phyloP scores from a whole-genome alignment of 106 monocot species.

The Allium cepa region DNA sequence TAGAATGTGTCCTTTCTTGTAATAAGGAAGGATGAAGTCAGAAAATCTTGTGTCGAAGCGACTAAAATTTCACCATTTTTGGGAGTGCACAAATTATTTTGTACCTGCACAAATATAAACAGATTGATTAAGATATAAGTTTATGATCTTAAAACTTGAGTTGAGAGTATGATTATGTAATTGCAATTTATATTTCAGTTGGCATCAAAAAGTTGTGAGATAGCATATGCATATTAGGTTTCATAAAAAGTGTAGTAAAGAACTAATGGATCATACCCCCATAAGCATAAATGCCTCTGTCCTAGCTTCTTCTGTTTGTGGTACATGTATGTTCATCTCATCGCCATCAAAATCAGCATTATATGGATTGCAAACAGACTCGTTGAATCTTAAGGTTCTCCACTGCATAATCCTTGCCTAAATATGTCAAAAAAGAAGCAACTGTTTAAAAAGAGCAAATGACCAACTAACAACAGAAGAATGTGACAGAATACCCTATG shows the following conservation, averaged over 20 bases:
- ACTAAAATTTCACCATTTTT: constrained; percentile 98
- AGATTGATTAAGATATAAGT: background rate
- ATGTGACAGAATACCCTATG: constrained; percentile 57
- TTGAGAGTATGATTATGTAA: background rate
- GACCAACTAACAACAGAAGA: background rate
- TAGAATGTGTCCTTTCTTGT: constrained; percentile 96
- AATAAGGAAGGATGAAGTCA: constrained; percentile 94
- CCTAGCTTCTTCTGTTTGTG: constrained; percentile 99
- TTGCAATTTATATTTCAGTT: background rate
- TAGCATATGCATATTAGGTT: background rate
- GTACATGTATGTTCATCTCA: constrained; percentile 99
- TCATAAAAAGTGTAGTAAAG: background rate
- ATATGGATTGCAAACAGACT: constrained; percentile 99
- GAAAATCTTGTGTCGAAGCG: constrained; percentile 95
- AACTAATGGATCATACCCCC: constrained; percentile 58
- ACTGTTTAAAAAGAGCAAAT: background rate
- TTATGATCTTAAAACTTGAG: no score
- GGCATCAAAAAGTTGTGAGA: background rate
- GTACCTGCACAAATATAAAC: constrained; percentile 45
- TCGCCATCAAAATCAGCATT: constrained; percentile 99
- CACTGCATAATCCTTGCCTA: constrained; percentile 95
- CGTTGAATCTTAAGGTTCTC: constrained; percentile 97
- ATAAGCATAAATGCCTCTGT: constrained; percentile 97
- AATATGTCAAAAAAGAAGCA: constrained; percentile 7
- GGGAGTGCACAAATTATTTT: constrained; percentile 96